Percentiles rank a stretch among this genome's conserved stretches.
These are phyloP conservation scores for Mortierella claussenii DNA, from an alignment of 192 early-diverging fungal genomes.

Conservation along the genomic window DNA sequence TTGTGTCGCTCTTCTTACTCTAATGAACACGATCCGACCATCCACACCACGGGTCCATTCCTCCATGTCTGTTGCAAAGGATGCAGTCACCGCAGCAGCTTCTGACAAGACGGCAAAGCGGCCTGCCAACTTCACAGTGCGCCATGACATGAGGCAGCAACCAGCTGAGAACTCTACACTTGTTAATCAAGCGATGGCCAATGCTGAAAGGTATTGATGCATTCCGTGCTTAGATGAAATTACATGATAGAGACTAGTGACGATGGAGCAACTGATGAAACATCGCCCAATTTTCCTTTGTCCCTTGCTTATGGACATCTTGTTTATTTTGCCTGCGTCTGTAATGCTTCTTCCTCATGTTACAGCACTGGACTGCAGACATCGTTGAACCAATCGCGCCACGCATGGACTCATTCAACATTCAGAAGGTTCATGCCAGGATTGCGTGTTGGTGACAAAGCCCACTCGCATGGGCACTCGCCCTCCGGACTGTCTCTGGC, in stretches of 20 bases:
- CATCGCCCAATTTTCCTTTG: not conserved
- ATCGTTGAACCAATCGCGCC: conserved; percentile 28
- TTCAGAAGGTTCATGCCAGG: conserved; percentile 12
- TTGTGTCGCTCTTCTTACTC: conserved; percentile 3
- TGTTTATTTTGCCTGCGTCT: not conserved
- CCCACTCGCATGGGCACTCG: not conserved
- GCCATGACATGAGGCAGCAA: conserved; percentile 11
- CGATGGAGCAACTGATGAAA: no score
- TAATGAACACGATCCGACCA: conserved; percentile 34
- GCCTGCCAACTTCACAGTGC: conserved; percentile 8
- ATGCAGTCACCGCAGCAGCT: not conserved
- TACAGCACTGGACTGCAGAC: conserved; percentile 12
- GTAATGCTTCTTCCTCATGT: not conserved
- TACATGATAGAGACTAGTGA: no score
- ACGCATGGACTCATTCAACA: conserved; percentile 41
- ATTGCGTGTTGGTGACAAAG: conserved; percentile 6
- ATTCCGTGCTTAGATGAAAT: no score
- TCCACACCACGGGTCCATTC: conserved; percentile 11
- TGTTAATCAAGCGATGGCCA: not conserved
- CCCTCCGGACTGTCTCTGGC: conserved; percentile 19
- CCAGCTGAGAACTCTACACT: not conserved
- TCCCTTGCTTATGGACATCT: not conserved
- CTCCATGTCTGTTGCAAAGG: conserved; percentile 4
- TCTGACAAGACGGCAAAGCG: not conserved
- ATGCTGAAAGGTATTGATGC: not conserved